Evolutionary conservation across 345 rosid species (phyloP), one percentile per base, ranked within the genome.

Genomic region (Sisymbrium irio): DNA sequence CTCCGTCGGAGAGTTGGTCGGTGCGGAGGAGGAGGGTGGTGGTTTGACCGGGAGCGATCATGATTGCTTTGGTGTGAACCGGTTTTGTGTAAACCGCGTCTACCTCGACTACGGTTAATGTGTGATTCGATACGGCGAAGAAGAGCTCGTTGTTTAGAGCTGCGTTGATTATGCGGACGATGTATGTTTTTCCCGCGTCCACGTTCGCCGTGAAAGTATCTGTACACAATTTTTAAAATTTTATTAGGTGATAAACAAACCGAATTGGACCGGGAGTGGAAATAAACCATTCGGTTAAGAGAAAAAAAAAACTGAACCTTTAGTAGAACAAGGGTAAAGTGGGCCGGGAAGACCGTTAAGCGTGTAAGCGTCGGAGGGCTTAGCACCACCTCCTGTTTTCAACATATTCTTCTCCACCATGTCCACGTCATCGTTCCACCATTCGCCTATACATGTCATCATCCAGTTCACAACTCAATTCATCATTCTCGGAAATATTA

Each of bases 21-120:
- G 88, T 65, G 19, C 73, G 81, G 57, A 89, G 76, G 22, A 87
- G 87, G 46, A 89, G 72, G 8, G 79, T 85, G 37, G 89, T 85
- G 81, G 95, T 89, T 67, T 89, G 92, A 32, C 90, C 95, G 0
- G 90, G 92, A 47, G 90, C 86, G 7, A 87, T 62, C 87, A 85
- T 84, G 32, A 87, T 83, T 36, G 86, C 82, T 4, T 62, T 74
- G 57, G 86, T 84, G 4, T 54, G 69, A 40, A 84, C 84, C 32
- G 90, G 89, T 54, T 87, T 89, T 1, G 85, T 84, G 77, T 89
- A 85, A 36, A 68, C 83, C 5, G 90, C 89, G 6, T 89, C 95
- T 2, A 83, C 82, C 51, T 85, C 92, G 4, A 89, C 85, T 4
- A 87, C 90, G 11, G 77, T 83, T 28, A 89, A 35, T 32, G 74